Base-by-base conservation (phyloP, 2,329 filamentous ascomycete genomes). In the Pseudodiploospora longispora region DNA sequence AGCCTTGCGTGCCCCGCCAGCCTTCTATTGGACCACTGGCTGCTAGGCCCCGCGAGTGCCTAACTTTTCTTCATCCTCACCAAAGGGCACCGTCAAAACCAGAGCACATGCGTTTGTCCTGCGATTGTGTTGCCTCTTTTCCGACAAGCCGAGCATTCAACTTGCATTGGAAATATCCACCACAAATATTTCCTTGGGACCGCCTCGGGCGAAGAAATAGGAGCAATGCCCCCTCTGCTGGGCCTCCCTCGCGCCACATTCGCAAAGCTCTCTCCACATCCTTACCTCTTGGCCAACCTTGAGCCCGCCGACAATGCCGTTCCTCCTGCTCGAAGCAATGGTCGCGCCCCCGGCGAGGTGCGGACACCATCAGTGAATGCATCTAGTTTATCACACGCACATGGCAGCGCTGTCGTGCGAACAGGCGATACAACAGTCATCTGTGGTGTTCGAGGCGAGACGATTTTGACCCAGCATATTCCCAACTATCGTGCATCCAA, bases 381-480 rank as follows among this genome's bases (percentile, higher is more conserved):
- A 0, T 85, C 86, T 28, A 93, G 87, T 27, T 72, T 98, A 40
- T 87, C 88, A 1, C 89, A 98, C 63, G 85, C 88, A 44, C 83
- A 95, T 60, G 93, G 93, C 41, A 94, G 87, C 56, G 85, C 91
- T 1, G 83, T 97, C 0, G 85, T 97, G 40, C 80, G 93, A 32
- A 72, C 86, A 41, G 93, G 93, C 38, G 87, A 94, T 63, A 97
- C 91, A 1, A 89, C 88, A 1, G 87, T 90, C n/a, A 90, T 98
- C 33, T 96, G 90, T 60, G 93, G 91, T 46, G 81, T 98, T 19
- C 81, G 91, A 37, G 90, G 76, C 42, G 93, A 98, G 67, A 82
- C 95, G 6, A 71, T 98, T 28, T 74, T 82, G 39, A 82, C 85
- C 3, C 75, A 77, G 40, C 81, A 87, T 59, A 87, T 94, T 47